These are phyloP conservation scores for Mucor plumbeus DNA, from an alignment of 371 early-diverging fungal species.

Conservation along the genomic window DNA sequence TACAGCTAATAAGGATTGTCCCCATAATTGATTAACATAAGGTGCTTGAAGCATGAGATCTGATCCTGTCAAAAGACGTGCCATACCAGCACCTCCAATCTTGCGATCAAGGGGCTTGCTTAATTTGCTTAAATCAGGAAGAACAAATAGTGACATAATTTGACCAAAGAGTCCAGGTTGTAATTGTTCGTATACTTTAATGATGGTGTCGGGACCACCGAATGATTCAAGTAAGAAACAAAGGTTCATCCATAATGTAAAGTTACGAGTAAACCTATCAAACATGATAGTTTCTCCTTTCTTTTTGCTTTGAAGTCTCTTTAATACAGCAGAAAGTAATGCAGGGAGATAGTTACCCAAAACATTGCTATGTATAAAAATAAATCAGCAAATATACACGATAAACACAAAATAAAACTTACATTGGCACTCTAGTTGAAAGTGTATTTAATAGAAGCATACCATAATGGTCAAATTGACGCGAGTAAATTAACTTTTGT, in stretches of 20 bases:
- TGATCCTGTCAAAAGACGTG: constrained; percentile 64
- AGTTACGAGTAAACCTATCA: constrained; percentile 73
- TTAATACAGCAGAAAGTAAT: constrained; percentile 78
- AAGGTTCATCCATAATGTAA: constrained; percentile 78
- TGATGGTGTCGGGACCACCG: constrained; percentile 67
- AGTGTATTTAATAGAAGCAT: constrained; percentile 81
- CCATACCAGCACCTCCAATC: constrained; percentile 70
- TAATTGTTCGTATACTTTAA: constrained; percentile 77
- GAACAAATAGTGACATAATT: constrained; percentile 69
- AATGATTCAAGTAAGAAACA: constrained; percentile 70
- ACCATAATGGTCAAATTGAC: constrained; percentile 84
- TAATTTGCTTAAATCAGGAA: constrained; percentile 73
- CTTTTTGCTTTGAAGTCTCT: constrained; percentile 80
- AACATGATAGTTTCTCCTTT: constrained; percentile 34
- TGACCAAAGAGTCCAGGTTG: constrained; percentile 81
- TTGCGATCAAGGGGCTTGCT: constrained; percentile 75
- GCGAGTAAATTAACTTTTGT: constrained; percentile 88
- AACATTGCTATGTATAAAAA: constrained; percentile 39
- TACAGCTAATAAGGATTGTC: constrained; percentile 50
- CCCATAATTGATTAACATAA: constrained; percentile 62
- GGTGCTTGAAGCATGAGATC: constrained; percentile 53
- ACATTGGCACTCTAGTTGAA: constrained; percentile 72
- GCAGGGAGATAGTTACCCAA: constrained; percentile 76
- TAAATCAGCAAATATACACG: background rate
- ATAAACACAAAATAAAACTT: constrained; percentile 30